These are phyloP conservation scores for Xanthoconium separans DNA, from an alignment of 1,284 basidiomycete genomes.

Conservation along the genomic window DNA sequence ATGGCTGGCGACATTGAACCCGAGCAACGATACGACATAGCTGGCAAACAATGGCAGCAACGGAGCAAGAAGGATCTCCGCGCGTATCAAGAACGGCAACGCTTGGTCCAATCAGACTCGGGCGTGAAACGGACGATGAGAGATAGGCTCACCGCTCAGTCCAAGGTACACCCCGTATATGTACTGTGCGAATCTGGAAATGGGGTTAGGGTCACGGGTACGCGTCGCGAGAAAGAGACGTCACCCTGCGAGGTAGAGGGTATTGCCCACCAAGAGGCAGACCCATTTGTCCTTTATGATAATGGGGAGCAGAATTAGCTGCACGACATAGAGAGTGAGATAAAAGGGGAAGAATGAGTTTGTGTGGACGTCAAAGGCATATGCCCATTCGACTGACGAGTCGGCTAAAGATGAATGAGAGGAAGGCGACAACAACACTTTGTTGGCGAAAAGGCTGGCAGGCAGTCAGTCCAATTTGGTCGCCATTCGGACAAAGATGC, in stretches of 20 bases:
- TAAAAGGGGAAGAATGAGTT: constrained; percentile 94
- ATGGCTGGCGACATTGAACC: constrained; percentile 85
- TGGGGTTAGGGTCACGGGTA: constrained; percentile 5
- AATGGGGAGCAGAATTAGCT: constrained; percentile 81
- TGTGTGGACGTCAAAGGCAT: constrained; percentile 93
- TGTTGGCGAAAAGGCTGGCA: constrained; percentile 70
- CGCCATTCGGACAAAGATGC: background rate
- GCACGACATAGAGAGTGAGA: constrained; percentile 82
- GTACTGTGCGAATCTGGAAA: constrained; percentile 76
- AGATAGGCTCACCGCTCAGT: constrained; percentile 59
- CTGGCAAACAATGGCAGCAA: constrained; percentile 80
- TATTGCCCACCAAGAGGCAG: constrained; percentile 90
- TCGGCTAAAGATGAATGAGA: constrained; percentile 72
- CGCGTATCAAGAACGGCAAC: constrained; percentile 87
- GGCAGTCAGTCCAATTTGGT: background rate
- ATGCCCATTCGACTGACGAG: constrained; percentile 84
- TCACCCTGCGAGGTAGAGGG: constrained; percentile 83
- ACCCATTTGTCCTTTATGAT: constrained; percentile 86
- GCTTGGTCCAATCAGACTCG: constrained; percentile 43
- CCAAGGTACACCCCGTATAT: constrained; percentile 90
- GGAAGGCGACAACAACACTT: constrained; percentile 66
- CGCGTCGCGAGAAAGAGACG: constrained; percentile 24
- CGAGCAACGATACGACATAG: constrained; percentile 83
- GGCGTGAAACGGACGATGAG: background rate
- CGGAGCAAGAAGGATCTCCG: constrained; percentile 84